phyloP scores from a whole-genome alignment of 78 protist species.

The Tieghemostelium lacteum region DNA sequence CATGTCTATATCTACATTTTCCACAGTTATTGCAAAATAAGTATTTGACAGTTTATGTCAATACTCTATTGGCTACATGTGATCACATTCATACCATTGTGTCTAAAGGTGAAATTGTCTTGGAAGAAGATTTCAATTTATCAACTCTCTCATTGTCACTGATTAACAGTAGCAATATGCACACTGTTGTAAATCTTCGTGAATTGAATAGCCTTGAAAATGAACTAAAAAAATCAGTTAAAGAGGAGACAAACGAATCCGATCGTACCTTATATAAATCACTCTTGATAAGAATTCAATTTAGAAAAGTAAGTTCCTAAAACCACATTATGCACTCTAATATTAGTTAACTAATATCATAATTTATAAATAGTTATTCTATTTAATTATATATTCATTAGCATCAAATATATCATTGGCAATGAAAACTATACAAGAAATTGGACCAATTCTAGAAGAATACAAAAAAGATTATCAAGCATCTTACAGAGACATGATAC shows the following conservation, averaged over 20 bases:
- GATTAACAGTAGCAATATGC: background rate
- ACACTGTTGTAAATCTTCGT: conserved; percentile 16
- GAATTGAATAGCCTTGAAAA: background rate
- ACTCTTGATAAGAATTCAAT: conserved; percentile 10
- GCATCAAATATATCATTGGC: conserved; percentile 20
- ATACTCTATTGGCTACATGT: conserved; percentile 26
- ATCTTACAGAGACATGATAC: background rate
- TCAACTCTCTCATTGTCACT: conserved; percentile 5
- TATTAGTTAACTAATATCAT: background rate
- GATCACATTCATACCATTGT: background rate
- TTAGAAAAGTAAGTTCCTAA: conserved; percentile 24
- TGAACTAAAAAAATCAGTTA: background rate
- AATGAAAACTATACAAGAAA: conserved; percentile 2
- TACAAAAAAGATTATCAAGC: background rate
- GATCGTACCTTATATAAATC: background rate
- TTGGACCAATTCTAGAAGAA: background rate
- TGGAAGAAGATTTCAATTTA: conserved; percentile 62
- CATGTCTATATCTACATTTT: conserved; percentile 54
- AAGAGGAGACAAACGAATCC: background rate
- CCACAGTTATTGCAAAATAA: conserved; percentile 13
- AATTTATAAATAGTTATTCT: background rate
- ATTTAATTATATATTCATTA: conserved; percentile 16
- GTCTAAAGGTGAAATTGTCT: conserved; percentile 44
- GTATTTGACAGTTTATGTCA: conserved; percentile 2
- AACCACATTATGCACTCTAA: background rate